Conservation (phyloP, 228 moss, liverwort and hornwort species). For the Sphagnum magellanicum region DNA sequence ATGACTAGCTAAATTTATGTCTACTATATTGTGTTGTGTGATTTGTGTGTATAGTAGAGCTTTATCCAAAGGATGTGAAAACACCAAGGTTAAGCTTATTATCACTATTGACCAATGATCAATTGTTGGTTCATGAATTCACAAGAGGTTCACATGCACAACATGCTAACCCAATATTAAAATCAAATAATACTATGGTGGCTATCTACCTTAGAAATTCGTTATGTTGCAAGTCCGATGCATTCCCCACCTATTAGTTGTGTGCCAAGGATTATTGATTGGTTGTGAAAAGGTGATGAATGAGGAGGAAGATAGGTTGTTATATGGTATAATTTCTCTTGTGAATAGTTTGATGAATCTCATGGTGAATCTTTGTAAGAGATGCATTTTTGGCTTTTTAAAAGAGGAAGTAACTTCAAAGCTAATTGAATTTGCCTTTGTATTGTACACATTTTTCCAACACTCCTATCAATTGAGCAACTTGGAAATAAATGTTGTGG, state of each 20-base stretch:
- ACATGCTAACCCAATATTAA: slow-evolving; percentile 37
- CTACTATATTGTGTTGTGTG: slow-evolving; percentile 2
- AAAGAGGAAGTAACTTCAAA: slow-evolving; percentile 50
- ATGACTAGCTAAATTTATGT: not conserved
- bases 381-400: slow-evolving; percentile 31
- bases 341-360: slow-evolving; percentile 61
- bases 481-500: slow-evolving; percentile 61
- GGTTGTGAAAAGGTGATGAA: slow-evolving; percentile 62
- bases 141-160: slow-evolving; percentile 51
- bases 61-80: slow-evolving; percentile 29
- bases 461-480: slow-evolving; percentile 57
- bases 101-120: slow-evolving; percentile 76
- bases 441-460: slow-evolving; percentile 60
- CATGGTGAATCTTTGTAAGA: slow-evolving; percentile 55
- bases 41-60: slow-evolving; percentile 41
- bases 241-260: slow-evolving; percentile 65
- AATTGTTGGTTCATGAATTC: slow-evolving; percentile 60
- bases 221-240: slow-evolving; percentile 63
- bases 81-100: slow-evolving; percentile 52
- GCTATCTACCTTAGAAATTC: slow-evolving; percentile 68
- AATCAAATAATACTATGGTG: slow-evolving; percentile 57
- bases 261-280: slow-evolving; percentile 58
- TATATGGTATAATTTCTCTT: slow-evolving; percentile 65
- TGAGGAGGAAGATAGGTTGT: slow-evolving; percentile 74
- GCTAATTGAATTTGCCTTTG: slow-evolving; percentile 52